phyloP scores from a whole-genome alignment of 306 rosid species.

The Prunus mume region DNA sequence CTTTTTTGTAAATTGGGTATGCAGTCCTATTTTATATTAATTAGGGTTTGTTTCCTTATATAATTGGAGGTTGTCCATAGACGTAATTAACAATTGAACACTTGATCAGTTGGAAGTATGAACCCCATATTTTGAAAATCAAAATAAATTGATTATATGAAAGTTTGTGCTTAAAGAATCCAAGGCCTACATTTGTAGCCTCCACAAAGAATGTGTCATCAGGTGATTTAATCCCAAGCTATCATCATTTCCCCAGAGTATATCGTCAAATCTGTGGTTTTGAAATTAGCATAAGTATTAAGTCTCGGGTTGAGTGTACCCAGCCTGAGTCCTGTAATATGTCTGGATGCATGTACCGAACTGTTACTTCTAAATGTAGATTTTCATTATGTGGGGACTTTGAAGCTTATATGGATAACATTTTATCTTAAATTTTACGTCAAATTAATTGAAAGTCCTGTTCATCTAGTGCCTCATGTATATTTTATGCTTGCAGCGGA shows the following conservation, averaged over 20 bases:
- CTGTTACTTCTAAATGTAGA: not conserved
- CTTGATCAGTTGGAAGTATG: not conserved
- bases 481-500: constrained; percentile 63
- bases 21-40: constrained; percentile 6
- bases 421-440: constrained; percentile 3
- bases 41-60: not conserved
- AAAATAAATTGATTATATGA: not conserved
- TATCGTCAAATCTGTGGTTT: not conserved
- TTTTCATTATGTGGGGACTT: not conserved
- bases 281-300: not conserved
- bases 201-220: not conserved
- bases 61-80: not conserved
- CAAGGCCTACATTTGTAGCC: not conserved
- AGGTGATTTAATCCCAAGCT: not conserved
- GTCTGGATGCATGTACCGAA: not conserved
- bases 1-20: constrained; percentile 59
- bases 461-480: constrained; percentile 18
- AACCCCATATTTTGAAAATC: not conserved
- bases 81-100: not conserved
- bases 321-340: not conserved
- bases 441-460: not conserved
- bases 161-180: not conserved
- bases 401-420: constrained; percentile 11
- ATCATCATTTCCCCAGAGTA: not conserved
- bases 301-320: not conserved